Base-by-base conservation (phyloP, 371 early-diverging fungal genomes). In the Funneliformis caledonium region DNA sequence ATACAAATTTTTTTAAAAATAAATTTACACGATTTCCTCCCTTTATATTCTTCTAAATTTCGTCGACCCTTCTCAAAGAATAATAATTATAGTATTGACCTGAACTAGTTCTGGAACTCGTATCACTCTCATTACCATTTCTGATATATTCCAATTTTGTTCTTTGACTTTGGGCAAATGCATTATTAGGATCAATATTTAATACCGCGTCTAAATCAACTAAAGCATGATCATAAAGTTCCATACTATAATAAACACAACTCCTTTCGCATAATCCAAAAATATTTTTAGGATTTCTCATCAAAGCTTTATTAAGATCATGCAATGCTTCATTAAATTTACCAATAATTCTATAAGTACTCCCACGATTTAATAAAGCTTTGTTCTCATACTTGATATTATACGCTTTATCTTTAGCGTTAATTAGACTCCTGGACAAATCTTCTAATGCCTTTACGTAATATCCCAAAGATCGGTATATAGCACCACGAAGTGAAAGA, bases 381-480 rank as follows among this genome's bases (percentile, higher is more conserved):
- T 73, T 73, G 31, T 37, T 48, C 14, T 73, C 73, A 52, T 52
- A 31, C n/a, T 70, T 45, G 7, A 45, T 70, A 47, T 70, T 70
- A 47, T 43, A 70, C 6, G 72, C 72, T 48, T 47, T 69, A 37
- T 78, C 69, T 19, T 19, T 65, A 1, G 22, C 43, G 26, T 43
- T 42, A 12, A 2, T 11, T 60, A 80, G 59, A 1, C 72, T 72
- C 33, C 26, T 37, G 2, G 59, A 9, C 26, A 80, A 31, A 80
- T 80, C 80, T 5, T 56, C n/a, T 65, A 80, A 26, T 16, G 80
- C 80, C 19, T 80, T 42, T 1, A 37, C 16, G 47, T 80, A 72
- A 31, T 11, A 8, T 26, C 48, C 68, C 4, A 50, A 37, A 2
- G 48, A 47, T 47, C 50, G 64, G 67, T 67, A 62, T 45, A 77